Conservation (phyloP, 164 flowering plant genomes). For the Chimonanthus salicifolius region DNA sequence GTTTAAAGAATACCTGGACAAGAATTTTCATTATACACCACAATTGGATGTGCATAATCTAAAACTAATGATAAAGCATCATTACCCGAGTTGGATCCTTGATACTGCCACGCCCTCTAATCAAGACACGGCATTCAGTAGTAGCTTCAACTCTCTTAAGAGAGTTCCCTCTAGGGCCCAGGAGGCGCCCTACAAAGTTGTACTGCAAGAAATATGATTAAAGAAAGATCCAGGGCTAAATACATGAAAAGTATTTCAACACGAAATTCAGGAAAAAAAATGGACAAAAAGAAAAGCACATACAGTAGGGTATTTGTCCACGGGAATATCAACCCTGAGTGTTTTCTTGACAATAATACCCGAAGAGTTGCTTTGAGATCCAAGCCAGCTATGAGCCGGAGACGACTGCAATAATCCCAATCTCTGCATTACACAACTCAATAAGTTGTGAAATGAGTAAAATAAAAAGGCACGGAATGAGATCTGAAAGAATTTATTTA, state of each 20-base stretch:
- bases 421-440: slow-evolving; percentile 46
- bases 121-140: slow-evolving; percentile 95
- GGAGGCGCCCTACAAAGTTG: slow-evolving; percentile 98
- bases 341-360: slow-evolving; percentile 82
- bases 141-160: slow-evolving; percentile 94
- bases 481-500: too few relatives aligned
- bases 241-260: background rate
- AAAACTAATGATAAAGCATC: background rate
- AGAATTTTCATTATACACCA: too few relatives aligned
- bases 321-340: slow-evolving; percentile 93
- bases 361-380: slow-evolving; percentile 78
- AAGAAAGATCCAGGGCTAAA: background rate
- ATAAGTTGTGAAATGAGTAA: slow-evolving; percentile 9
- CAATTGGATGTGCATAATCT: background rate
- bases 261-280: background rate
- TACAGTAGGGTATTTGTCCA: slow-evolving; percentile 84
- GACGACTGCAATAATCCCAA: slow-evolving; percentile 57
- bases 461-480: background rate
- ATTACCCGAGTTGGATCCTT: slow-evolving; percentile 90
- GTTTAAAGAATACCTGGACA: too few relatives aligned
- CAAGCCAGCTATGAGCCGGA: slow-evolving; percentile 73
- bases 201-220: slow-evolving; percentile 41
- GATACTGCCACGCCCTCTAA: slow-evolving; percentile 96
- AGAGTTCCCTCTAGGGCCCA: slow-evolving; percentile 98
- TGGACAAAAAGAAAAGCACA: slow-evolving; percentile 12